Evolutionary conservation across 495 filamentous ascomycete genomes (phyloP), one percentile per base, ranked within the genome.

Genomic region (Tuber borchii): DNA sequence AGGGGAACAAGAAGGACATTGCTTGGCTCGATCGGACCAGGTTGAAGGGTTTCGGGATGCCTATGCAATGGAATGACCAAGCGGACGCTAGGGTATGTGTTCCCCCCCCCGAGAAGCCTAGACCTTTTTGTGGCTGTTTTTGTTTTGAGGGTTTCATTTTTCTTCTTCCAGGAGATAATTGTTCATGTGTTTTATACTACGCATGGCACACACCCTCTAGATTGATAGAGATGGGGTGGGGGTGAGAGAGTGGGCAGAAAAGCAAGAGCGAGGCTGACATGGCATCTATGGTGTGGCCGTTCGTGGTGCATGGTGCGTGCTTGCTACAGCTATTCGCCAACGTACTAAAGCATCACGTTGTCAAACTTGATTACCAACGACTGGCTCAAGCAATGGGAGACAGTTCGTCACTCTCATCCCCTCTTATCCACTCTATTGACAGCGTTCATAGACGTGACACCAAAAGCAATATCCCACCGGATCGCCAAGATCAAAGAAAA

Each of bases 401-500:
- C 12, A 76, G 80, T 82, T 76, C 9, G 22, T 46, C 42, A 34
- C n/a, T 69, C 43, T 31, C 19, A 26, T 17, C 68, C n/a, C n/a
- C 37, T 43, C 37, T 14, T 34, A 14, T 37, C 70, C 44, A 7
- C 71, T 17, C 46, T 44, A 51, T 74, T 80, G 71, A 80, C 39
- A 61, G 26, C n/a, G 7, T n/a, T 68, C 65, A 2, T 31, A 82
- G 80, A 71, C 26, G 81, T 82, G 44, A 82, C 81, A 16, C 77
- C 81, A 22, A 82, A 82, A 73, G 81, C 81, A 6, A 82, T 82
- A 56, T 82, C 81, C 16, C 81, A 82, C 69, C 81, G 81, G 10
- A 82, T 82, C 37, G 74, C 81, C 2, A 82, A 82, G 69, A 82
- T 82, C n/a, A 82, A 82, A 73, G 81, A 82, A 56, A 82, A 82